phyloP scores from a whole-genome alignment of 1,139 yeast species.

The Blastobotrys malaysiensis region DNA sequence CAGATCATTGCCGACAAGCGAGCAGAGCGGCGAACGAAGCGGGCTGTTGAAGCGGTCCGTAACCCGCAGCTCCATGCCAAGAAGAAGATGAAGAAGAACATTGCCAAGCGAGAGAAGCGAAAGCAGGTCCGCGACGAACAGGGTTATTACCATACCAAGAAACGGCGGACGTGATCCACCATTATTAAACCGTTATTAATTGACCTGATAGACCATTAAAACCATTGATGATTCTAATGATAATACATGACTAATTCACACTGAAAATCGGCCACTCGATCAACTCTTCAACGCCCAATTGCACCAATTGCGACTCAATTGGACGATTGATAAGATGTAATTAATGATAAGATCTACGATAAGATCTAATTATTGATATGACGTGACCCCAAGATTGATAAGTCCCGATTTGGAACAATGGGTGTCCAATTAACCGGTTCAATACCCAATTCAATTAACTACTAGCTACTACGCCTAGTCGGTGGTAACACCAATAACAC shows the following conservation, averaged over 20 bases:
- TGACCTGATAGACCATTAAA: not conserved
- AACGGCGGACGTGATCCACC: constrained; percentile 36
- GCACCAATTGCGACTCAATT: too few species aligned
- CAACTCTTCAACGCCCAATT: too few species aligned
- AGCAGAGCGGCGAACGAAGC: constrained; percentile 66
- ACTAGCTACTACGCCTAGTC: constrained; percentile 2
- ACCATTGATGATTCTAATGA: not conserved
- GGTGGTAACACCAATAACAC: constrained; percentile 71
- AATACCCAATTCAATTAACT: not conserved
- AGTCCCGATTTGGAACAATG: too few species aligned
- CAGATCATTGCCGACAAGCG: constrained; percentile 57
- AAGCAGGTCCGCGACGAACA: constrained; percentile 68
- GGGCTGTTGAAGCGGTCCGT: constrained; percentile 69
- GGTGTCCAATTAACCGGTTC: too few species aligned
- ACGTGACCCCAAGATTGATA: too few species aligned
- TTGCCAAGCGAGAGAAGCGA: constrained; percentile 62
- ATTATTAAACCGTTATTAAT: not conserved
- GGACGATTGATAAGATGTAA: too few species aligned
- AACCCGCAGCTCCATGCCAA: constrained; percentile 80
- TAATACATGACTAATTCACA: not conserved
- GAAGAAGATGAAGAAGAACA: constrained; percentile 71
- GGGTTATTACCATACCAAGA: constrained; percentile 66
- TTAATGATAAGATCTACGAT: too few species aligned
- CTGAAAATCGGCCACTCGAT: not conserved
- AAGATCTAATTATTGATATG: too few species aligned